Evolutionary conservation across 495 filamentous ascomycete species (phyloP).

Genomic region (Lepraria neglecta): DNA sequence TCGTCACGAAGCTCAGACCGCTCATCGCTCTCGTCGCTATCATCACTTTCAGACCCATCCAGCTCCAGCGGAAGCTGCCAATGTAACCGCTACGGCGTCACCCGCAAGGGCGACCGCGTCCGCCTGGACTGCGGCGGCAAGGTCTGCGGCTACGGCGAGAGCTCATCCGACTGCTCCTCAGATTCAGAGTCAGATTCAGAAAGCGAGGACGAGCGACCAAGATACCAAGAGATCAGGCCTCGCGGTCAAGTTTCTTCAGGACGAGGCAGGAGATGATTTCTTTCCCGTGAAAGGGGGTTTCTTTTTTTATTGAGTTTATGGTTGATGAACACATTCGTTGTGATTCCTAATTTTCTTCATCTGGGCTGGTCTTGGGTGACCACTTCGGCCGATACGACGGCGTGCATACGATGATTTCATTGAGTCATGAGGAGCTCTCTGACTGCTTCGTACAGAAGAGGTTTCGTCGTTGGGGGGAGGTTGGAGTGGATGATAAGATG

Average conservation of each 20-base stretch:
- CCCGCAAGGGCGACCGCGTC: slow-evolving; percentile 81
- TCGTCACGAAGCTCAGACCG: slow-evolving; percentile 70
- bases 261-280: slow-evolving; percentile 22
- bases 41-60: slow-evolving; percentile 65
- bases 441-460: not conserved
- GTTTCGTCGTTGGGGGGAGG: slow-evolving; percentile 21
- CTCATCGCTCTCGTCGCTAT: slow-evolving; percentile 64
- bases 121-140: slow-evolving; percentile 88
- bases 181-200: slow-evolving; percentile 52
- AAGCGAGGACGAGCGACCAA: slow-evolving; percentile 42
- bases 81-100: slow-evolving; percentile 95
- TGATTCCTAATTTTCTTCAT: slow-evolving; percentile 17
- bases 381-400: slow-evolving; percentile 19
- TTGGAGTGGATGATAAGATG: slow-evolving; percentile 21
- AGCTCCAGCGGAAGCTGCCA: slow-evolving; percentile 58
- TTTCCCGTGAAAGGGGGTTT: not conserved
- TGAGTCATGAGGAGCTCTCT: slow-evolving; percentile 5
- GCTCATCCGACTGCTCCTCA: slow-evolving; percentile 46
- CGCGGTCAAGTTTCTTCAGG: slow-evolving; percentile 7
- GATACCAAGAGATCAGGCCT: slow-evolving; percentile 22
- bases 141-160: slow-evolving; percentile 70
- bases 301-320: slow-evolving; percentile 1
- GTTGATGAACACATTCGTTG: slow-evolving; percentile 22
- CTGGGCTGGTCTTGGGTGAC: slow-evolving; percentile 25
- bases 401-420: slow-evolving; percentile 9